Percentiles rank a stretch among this genome's conserved stretches.
Evolutionary conservation across 2,329 filamentous ascomycete species (phyloP).

Genomic region (Talaromyces sp.): DNA sequence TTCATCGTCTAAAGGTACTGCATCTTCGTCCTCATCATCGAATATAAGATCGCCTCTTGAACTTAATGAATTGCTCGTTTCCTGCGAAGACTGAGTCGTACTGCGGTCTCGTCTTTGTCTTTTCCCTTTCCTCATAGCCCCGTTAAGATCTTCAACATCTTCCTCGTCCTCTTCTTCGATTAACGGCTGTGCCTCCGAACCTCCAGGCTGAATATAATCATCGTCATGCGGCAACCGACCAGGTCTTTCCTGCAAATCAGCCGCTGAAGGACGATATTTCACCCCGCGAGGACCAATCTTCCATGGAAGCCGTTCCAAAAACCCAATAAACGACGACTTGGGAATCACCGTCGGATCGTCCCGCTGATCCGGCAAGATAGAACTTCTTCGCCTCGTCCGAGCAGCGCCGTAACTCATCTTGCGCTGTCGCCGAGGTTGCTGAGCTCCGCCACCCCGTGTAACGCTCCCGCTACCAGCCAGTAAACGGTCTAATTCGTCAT

Average conservation of each 20-base stretch:
- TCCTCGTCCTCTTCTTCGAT: slow-evolving; percentile 57
- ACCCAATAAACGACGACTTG: slow-evolving; percentile 77
- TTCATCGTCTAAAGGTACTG: slow-evolving; percentile 86
- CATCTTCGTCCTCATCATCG: slow-evolving; percentile 90
- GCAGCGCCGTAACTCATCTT: slow-evolving; percentile 90
- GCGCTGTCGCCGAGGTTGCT: slow-evolving; percentile 66
- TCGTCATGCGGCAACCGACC: slow-evolving; percentile 56
- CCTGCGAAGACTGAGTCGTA: slow-evolving; percentile 70
- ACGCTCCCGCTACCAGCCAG: slow-evolving; percentile 59
- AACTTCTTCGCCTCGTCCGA: slow-evolving; percentile 57
- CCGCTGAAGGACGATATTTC: slow-evolving; percentile 84
- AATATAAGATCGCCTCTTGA: slow-evolving; percentile 87
- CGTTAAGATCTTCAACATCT: slow-evolving; percentile 33
- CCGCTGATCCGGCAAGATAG: slow-evolving; percentile 46
- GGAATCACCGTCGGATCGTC: slow-evolving; percentile 83
- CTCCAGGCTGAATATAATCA: slow-evolving; percentile 22
- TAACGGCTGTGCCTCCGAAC: slow-evolving; percentile 51
- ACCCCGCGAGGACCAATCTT: slow-evolving; percentile 72
- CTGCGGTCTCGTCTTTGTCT: slow-evolving; percentile 59
- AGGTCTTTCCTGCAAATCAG: slow-evolving; percentile 83
- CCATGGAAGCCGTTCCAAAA: slow-evolving; percentile 77
- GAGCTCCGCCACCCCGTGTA: slow-evolving; percentile 35
- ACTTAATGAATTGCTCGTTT: slow-evolving; percentile 78
- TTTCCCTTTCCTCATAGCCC: neutral
- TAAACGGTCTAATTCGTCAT: slow-evolving; percentile 79